Evolutionary conservation across 768 basidiomycete genomes (phyloP).

Genomic region (Crepidotus variabilis): DNA sequence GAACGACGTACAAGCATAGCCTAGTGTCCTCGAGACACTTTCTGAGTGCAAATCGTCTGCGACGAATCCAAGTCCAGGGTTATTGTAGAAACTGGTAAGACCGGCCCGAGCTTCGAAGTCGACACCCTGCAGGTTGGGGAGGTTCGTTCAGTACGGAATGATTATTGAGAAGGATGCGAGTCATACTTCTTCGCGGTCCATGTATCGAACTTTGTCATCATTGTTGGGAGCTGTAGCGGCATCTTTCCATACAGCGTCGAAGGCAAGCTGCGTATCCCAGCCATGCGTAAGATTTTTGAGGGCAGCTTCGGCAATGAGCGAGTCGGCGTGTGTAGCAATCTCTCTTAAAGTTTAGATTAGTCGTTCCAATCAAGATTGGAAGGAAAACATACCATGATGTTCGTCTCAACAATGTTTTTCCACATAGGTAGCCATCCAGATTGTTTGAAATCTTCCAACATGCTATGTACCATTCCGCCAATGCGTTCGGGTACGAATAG

Average conservation of each 20-base stretch:
- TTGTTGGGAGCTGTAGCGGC: constrained; percentile 57
- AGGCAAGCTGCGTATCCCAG: constrained; percentile 63
- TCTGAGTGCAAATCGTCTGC: constrained; percentile 78
- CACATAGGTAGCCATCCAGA: constrained; percentile 89
- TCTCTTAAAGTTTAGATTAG: constrained; percentile 16
- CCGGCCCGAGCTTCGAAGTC: constrained; percentile 83
- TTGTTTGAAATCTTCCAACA: constrained; percentile 76
- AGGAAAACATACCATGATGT: constrained; percentile 61
- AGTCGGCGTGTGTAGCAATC: constrained; percentile 80
- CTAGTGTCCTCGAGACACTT: constrained; percentile 73
- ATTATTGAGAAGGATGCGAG: background rate
- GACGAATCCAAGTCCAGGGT: constrained; percentile 61
- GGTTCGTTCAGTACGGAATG: background rate
- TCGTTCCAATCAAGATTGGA: background rate
- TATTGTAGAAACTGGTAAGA: constrained; percentile 60
- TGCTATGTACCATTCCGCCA: constrained; percentile 71
- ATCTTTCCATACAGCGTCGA: constrained; percentile 74
- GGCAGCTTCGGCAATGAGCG: constrained; percentile 69
- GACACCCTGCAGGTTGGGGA: constrained; percentile 42
- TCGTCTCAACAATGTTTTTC: constrained; percentile 87
- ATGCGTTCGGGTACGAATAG: constrained; percentile 75
- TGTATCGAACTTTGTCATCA: constrained; percentile 59
- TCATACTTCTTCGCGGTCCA: constrained; percentile 66
- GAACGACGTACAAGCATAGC: constrained; percentile 61
- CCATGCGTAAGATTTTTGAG: constrained; percentile 55